These are phyloP conservation scores for Talaromyces trachyspermus DNA, from an alignment of 495 filamentous ascomycete species.

Conservation along the genomic window DNA sequence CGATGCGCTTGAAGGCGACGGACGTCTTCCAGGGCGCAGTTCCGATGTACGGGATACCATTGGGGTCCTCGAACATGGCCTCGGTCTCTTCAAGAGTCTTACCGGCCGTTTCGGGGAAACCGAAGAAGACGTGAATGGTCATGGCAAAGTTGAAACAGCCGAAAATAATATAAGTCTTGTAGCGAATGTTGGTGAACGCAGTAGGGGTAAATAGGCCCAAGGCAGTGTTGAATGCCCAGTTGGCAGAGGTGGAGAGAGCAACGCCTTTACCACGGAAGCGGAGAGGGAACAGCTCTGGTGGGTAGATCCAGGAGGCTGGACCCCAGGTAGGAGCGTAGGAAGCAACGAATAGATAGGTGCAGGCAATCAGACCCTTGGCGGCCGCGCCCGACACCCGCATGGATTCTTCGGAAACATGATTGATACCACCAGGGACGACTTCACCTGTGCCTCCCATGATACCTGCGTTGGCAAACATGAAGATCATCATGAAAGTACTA, in stretches of 20 bases:
- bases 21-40: constrained; percentile 63
- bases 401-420: constrained; percentile 27
- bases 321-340: constrained; percentile 54
- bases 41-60: constrained; percentile 54
- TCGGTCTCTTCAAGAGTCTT: constrained; percentile 75
- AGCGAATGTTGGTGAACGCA: constrained; percentile 65
- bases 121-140: constrained; percentile 69
- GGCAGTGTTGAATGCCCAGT: constrained; percentile 79
- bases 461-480: constrained; percentile 62
- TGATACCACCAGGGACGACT: constrained; percentile 40
- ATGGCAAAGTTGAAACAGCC: constrained; percentile 67
- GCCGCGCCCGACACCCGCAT: constrained; percentile 30
- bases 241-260: constrained; percentile 63
- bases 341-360: constrained; percentile 60
- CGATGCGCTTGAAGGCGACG: constrained; percentile 23
- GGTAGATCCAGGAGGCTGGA: constrained; percentile 61
- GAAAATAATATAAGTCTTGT: constrained; percentile 69
- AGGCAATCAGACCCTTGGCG: constrained; percentile 53
- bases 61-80: constrained; percentile 57
- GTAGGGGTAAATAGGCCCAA: constrained; percentile 72
- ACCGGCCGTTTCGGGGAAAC: constrained; percentile 77
- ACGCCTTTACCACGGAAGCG: constrained; percentile 59
- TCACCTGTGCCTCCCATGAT: constrained; percentile 48
- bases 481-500: constrained; percentile 59
- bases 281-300: constrained; percentile 61